phyloP scores from a whole-genome alignment of 495 filamentous ascomycete genomes.

The Wilcoxina mikolae region DNA sequence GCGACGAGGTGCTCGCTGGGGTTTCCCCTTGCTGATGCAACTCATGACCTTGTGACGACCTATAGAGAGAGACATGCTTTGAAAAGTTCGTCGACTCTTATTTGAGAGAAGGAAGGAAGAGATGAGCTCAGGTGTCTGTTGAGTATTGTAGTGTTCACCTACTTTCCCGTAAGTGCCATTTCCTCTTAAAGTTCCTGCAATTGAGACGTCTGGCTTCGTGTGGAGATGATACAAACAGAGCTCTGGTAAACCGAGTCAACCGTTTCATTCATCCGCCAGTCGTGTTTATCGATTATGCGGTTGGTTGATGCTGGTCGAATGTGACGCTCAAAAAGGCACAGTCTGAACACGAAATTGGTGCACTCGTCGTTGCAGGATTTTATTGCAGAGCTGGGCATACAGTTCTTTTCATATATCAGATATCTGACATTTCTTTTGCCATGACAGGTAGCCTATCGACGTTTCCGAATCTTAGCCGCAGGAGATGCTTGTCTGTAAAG shows the following conservation, averaged over 20 bases:
- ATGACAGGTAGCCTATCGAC: background rate
- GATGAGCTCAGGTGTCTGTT: background rate
- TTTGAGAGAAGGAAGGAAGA: background rate
- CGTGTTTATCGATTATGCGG: too few species aligned
- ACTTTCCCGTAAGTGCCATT: conserved; percentile 5
- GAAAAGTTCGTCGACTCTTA: background rate
- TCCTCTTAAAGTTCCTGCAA: conserved; percentile 14
- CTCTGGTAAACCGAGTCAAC: conserved; percentile 68
- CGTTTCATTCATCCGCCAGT: conserved; percentile 2
- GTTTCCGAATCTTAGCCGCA: background rate
- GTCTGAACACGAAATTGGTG: conserved; percentile 15
- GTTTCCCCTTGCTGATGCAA: conserved; percentile 38
- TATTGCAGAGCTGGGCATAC: background rate
- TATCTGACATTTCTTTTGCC: background rate
- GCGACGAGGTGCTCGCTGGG: conserved; percentile 68
- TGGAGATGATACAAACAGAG: conserved; percentile 47
- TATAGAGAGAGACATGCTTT: conserved; percentile 60
- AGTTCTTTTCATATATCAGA: background rate
- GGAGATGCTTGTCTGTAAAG: background rate
- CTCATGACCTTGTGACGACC: conserved; percentile 99
- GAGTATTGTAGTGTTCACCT: background rate
- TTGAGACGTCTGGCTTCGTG: conserved; percentile 6
- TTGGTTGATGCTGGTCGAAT: conserved; percentile 20
- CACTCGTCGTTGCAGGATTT: background rate
- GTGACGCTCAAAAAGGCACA: conserved; percentile 28